Evolutionary conservation across 148 eudicot genomes (phyloP).

Genomic region (Silene uniflora): DNA sequence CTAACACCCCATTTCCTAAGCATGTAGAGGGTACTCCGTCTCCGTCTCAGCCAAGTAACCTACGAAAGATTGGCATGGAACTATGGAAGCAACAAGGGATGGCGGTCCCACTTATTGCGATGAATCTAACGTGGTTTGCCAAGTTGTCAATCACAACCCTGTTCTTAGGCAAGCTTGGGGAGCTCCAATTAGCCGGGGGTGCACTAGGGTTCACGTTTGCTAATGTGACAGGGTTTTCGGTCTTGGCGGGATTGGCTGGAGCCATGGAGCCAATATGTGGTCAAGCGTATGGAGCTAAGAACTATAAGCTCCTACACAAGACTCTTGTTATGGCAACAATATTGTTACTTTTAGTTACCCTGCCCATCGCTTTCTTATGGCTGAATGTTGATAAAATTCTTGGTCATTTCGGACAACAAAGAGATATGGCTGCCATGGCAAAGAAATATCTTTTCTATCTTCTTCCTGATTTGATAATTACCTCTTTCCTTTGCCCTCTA

Average conservation of each 20-base stretch:
- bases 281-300: conserved; percentile 79
- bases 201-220: conserved; percentile 73
- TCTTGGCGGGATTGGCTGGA: conserved; percentile 61
- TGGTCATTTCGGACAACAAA: conserved; percentile 56
- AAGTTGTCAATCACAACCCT: conserved; percentile 65
- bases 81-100: conserved; percentile 52
- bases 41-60: not conserved
- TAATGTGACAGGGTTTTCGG: conserved; percentile 79
- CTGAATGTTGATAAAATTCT: conserved; percentile 62
- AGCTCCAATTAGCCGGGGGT: conserved; percentile 70
- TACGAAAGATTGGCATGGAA: conserved; percentile 30
- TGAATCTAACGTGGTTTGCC: conserved; percentile 72
- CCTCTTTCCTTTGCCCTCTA: conserved; percentile 61
- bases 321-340: conserved; percentile 62
- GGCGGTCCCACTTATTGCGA: conserved; percentile 49
- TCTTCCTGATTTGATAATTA: conserved; percentile 66
- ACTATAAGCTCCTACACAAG: conserved; percentile 72
- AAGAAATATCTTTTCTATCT: conserved; percentile 48
- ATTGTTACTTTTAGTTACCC: conserved; percentile 41
- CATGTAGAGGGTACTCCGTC: not conserved
- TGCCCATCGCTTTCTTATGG: conserved; percentile 71
- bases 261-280: conserved; percentile 98
- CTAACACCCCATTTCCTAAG: conserved; percentile 7
- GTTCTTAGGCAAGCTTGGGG: conserved; percentile 77
- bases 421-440: conserved; percentile 47